Evolutionary conservation across 441 rosid genomes (phyloP).

Genomic region (Melastoma candidum): DNA sequence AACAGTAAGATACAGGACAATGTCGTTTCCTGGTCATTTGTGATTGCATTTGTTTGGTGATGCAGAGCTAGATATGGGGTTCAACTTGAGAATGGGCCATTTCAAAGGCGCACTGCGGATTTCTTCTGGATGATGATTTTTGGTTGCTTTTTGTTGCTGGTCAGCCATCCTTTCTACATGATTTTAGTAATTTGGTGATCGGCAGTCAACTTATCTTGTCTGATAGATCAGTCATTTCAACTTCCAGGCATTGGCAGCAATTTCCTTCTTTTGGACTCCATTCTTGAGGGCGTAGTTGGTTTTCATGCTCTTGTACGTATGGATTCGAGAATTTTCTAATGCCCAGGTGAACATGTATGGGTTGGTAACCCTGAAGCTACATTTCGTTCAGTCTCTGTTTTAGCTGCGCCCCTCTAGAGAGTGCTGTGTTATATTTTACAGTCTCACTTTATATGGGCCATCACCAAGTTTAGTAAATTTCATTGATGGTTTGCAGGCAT

Average conservation of each 20-base stretch:
- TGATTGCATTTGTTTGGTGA: slow-evolving; percentile 8
- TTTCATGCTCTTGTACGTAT: slow-evolving; percentile 85
- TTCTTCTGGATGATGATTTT: slow-evolving; percentile 97
- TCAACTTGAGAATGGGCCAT: slow-evolving; percentile 89
- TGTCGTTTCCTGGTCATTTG: no score
- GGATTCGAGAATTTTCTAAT: slow-evolving; percentile 96
- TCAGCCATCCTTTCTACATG: slow-evolving; percentile 20
- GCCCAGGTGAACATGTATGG: slow-evolving; percentile 84
- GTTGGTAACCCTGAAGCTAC: slow-evolving; percentile 82
- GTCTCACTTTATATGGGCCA: no score
- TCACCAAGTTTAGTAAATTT: no score
- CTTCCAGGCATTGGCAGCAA: slow-evolving; percentile 49
- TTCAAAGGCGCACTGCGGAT: slow-evolving; percentile 83
- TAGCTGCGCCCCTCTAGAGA: not conserved
- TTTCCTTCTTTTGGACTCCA: slow-evolving; percentile 42
- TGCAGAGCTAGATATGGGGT: slow-evolving; percentile 93
- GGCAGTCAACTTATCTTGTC: not conserved
- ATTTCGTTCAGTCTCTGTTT: not conserved
- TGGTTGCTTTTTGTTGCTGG: slow-evolving; percentile 63
- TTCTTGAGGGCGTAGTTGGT: slow-evolving; percentile 73
- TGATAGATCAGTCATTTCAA: not conserved
- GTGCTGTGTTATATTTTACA: not conserved
- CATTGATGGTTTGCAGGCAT: slow-evolving; percentile 40
- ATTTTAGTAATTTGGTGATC: no score
- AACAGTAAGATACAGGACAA: no score